Percentiles rank a stretch among this genome's conserved stretches.
Evolutionary conservation across 2,329 filamentous ascomycete genomes (phyloP).

Genomic region (Emmonsiellopsis sp.): DNA sequence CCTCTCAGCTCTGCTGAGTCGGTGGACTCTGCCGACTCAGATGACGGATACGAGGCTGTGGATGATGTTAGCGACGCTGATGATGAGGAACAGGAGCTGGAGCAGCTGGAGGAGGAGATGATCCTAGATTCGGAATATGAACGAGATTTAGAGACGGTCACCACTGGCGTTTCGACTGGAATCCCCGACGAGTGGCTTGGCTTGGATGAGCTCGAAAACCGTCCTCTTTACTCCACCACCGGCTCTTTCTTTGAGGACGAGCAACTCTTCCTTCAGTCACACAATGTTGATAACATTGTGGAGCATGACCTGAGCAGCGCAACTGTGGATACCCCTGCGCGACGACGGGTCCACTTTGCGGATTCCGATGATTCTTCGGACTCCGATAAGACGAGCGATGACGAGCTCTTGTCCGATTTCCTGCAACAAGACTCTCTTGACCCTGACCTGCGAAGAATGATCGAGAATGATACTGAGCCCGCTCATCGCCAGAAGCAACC

Average conservation of each 20-base stretch:
- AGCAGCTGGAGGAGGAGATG: slow-evolving; percentile 67
- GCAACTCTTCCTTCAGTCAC: slow-evolving; percentile 23
- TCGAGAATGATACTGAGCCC: slow-evolving; percentile 52
- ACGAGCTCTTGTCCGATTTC: slow-evolving; percentile 70
- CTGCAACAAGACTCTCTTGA: slow-evolving; percentile 65
- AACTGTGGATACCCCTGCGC: slow-evolving; percentile 33
- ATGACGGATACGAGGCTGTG: slow-evolving; percentile 58
- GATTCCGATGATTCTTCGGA: slow-evolving; percentile 54
- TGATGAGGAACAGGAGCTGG: slow-evolving; percentile 68
- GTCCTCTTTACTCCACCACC: slow-evolving; percentile 27
- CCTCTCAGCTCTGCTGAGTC: slow-evolving; percentile 8
- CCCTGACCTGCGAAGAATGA: slow-evolving; percentile 61
- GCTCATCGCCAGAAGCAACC: neutral
- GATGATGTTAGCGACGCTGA: slow-evolving; percentile 73
- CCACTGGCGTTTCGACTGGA: slow-evolving; percentile 13
- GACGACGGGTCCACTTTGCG: slow-evolving; percentile 63
- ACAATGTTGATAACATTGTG: slow-evolving; percentile 28
- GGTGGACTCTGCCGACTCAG: slow-evolving; percentile 12
- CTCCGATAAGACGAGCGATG: slow-evolving; percentile 41
- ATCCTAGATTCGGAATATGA: slow-evolving; percentile 46
- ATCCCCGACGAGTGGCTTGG: slow-evolving; percentile 42
- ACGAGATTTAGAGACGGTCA: slow-evolving; percentile 14
- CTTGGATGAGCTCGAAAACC: slow-evolving; percentile 37
- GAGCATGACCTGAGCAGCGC: slow-evolving; percentile 28
- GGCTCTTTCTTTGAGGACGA: slow-evolving; percentile 36